phyloP scores from a whole-genome alignment of 2,329 filamentous ascomycete genomes.

The Beauveria bassiana region DNA sequence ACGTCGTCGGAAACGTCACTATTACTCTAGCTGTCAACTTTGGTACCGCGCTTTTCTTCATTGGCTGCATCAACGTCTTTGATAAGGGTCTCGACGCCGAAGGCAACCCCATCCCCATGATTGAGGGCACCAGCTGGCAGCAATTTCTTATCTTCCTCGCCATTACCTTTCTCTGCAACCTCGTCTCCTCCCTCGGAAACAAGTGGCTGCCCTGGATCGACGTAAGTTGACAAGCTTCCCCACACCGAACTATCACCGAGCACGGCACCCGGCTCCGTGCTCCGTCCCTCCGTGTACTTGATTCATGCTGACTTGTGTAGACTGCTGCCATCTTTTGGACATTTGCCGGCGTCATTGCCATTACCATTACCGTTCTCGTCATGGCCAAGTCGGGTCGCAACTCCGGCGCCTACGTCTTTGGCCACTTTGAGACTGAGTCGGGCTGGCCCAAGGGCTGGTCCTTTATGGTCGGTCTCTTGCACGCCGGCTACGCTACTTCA shows the following conservation, averaged over 20 bases:
- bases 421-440: constrained; percentile 59
- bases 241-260: constrained; percentile 1
- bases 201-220: constrained; percentile 60
- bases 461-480: constrained; percentile 64
- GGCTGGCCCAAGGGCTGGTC: constrained; percentile 67
- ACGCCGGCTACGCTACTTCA: constrained; percentile 66
- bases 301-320: constrained; percentile 26
- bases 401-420: constrained; percentile 55
- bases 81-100: constrained; percentile 36
- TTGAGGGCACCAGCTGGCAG: constrained; percentile 51
- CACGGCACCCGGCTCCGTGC: constrained; percentile 7
- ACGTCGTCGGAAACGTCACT: constrained; percentile 71
- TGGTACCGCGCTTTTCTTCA: constrained; percentile 60
- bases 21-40: constrained; percentile 81
- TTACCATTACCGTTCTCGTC: constrained; percentile 53
- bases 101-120: constrained; percentile 33
- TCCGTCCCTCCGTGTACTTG: neutral
- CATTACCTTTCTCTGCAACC: constrained; percentile 56
- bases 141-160: constrained; percentile 64
- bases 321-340: constrained; percentile 70
- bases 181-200: constrained; percentile 61
- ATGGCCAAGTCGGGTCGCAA: constrained; percentile 62
- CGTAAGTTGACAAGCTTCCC: constrained; percentile 39
- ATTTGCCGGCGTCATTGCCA: constrained; percentile 60
- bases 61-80: constrained; percentile 50